Conservation (phyloP, 345 rosid genomes). For the Acer campestre region DNA sequence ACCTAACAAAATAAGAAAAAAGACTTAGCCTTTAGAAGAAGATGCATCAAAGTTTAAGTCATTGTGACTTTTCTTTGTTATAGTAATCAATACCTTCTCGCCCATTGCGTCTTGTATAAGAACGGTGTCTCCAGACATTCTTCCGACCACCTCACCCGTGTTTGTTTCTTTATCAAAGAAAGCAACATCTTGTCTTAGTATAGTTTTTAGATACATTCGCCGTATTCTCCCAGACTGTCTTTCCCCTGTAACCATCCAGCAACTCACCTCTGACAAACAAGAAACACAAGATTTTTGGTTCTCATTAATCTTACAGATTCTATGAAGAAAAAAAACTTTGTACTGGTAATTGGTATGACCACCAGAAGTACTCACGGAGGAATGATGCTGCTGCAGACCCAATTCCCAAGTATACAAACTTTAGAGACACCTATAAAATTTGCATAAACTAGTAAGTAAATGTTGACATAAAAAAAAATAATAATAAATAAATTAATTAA, state of each 20-base stretch:
- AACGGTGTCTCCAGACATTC: conserved; percentile 97
- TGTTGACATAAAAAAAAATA: too few relatives aligned
- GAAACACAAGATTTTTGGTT: conserved; percentile 13
- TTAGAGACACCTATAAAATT: conserved; percentile 62
- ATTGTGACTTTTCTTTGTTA: not conserved
- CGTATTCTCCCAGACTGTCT: conserved; percentile 81
- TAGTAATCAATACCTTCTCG: conserved; percentile 61
- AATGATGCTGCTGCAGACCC: conserved; percentile 66
- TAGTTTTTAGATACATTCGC: conserved; percentile 65
- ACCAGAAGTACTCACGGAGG: conserved; percentile 59
- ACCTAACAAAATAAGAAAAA: conserved; percentile 46
- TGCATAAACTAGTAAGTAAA: not conserved
- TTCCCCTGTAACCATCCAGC: conserved; percentile 93
- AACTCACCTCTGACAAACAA: conserved; percentile 65
- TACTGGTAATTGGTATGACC: not conserved
- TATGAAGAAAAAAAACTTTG: not conserved
- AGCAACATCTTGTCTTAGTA: conserved; percentile 77
- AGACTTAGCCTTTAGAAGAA: not conserved
- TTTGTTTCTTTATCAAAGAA: conserved; percentile 84
- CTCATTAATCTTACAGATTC: not conserved
- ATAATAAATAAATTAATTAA: too few relatives aligned
- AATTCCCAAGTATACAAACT: conserved; percentile 75
- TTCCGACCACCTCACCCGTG: conserved; percentile 88
- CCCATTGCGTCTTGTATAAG: conserved; percentile 97
- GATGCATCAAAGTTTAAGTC: not conserved